These are phyloP conservation scores for Globisporangium abappressorium DNA, from an alignment of 352 stramenopile genomes.

Conservation along the genomic window DNA sequence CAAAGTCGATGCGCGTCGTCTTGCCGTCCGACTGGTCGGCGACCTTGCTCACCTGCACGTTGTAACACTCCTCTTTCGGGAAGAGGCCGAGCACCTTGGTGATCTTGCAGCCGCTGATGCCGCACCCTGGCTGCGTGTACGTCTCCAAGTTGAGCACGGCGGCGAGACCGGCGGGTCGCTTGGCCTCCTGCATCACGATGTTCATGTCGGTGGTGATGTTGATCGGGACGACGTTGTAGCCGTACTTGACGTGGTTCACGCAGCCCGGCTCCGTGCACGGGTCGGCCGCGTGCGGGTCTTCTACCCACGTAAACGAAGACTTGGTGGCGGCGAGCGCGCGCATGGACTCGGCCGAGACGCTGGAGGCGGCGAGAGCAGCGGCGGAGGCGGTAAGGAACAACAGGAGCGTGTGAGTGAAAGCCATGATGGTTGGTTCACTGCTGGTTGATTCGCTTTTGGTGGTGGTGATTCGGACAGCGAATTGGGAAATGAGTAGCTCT, in stretches of 20 bases:
- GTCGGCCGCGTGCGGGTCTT: constrained; percentile 39
- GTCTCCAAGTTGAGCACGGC: constrained; percentile 42
- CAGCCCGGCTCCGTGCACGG: constrained; percentile 33
- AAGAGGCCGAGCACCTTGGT: constrained; percentile 34
- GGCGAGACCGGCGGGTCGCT: constrained; percentile 29
- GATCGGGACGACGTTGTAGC: constrained; percentile 42
- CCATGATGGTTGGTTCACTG: not conserved
- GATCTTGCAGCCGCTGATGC: constrained; percentile 37
- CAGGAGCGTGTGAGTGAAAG: not conserved
- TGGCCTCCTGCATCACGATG: constrained; percentile 39
- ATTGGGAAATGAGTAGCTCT: constrained; percentile 14
- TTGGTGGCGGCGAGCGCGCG: constrained; percentile 7
- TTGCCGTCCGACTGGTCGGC: constrained; percentile 36
- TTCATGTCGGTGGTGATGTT: constrained; percentile 31
- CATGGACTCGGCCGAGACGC: constrained; percentile 11
- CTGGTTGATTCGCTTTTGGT: not conserved
- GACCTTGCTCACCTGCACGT: constrained; percentile 28
- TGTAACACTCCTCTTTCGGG: constrained; percentile 46
- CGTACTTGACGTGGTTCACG: constrained; percentile 50
- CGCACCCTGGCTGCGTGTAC: constrained; percentile 47
- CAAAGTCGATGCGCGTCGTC: constrained; percentile 42
- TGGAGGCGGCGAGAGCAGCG: not conserved
- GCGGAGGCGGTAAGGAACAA: not conserved
- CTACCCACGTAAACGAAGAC: constrained; percentile 37
- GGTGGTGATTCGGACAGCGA: constrained; percentile 10